phyloP scores from a whole-genome alignment of 2,329 filamentous ascomycete species.

The Colletotrichum sojae region DNA sequence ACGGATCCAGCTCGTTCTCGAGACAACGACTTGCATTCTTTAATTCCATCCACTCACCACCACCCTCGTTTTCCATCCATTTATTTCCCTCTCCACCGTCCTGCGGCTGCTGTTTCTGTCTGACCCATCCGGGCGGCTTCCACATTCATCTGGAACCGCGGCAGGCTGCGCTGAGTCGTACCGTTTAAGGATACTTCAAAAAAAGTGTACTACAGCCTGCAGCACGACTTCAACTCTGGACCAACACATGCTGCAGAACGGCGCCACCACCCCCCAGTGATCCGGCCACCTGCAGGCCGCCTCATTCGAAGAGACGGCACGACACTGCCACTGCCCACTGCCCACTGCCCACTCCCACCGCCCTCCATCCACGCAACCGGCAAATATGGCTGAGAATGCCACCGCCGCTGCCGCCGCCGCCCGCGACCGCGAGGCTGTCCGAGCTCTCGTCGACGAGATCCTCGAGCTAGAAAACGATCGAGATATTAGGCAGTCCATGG shows the following conservation, averaged over 20 bases:
- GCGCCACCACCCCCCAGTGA: slow-evolving; percentile 23
- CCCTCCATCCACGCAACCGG: slow-evolving; percentile 4
- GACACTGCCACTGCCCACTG: slow-evolving; percentile 1
- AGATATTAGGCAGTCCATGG: slow-evolving; percentile 18
- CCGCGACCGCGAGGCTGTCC: slow-evolving; percentile 27
- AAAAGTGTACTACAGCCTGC: slow-evolving; percentile 27
- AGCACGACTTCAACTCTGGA: slow-evolving; percentile 13
- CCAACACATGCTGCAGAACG: slow-evolving; percentile 36
- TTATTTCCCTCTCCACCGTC: slow-evolving; percentile 1
- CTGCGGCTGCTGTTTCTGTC: background rate
- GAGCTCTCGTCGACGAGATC: slow-evolving; percentile 18
- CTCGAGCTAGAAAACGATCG: slow-evolving; percentile 32
- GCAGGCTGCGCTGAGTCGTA: background rate
- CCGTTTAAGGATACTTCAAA: slow-evolving; percentile 11
- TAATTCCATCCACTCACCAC: background rate
- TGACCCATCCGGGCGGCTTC: slow-evolving; percentile 9
- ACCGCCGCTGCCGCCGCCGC: slow-evolving; percentile 3
- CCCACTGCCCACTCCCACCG: slow-evolving; percentile 5
- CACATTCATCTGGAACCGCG: background rate
- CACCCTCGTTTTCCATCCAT: background rate
- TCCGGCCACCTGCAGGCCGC: slow-evolving; percentile 34
- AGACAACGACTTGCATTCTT: background rate
- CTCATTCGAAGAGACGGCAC: slow-evolving; percentile 25
- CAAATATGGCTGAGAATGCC: slow-evolving; percentile 25
- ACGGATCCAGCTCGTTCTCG: slow-evolving; percentile 3